phyloP scores from a whole-genome alignment of 1,284 basidiomycete genomes.

The Tilletia indica region DNA sequence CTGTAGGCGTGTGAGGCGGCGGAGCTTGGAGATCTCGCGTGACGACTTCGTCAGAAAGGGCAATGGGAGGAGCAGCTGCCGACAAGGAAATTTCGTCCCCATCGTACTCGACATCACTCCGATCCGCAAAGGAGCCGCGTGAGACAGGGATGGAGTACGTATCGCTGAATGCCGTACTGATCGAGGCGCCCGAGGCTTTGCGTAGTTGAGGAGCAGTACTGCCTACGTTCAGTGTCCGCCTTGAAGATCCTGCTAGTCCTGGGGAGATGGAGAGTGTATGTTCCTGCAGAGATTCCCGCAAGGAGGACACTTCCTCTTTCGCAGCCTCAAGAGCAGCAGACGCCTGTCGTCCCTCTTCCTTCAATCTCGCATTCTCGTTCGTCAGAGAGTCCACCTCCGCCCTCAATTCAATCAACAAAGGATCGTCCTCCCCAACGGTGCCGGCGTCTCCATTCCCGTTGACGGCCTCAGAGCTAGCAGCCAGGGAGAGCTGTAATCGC shows the following conservation, averaged over 20 bases:
- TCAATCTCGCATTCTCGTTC: conserved; percentile 38
- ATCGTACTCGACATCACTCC: not conserved
- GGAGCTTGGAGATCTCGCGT: not conserved
- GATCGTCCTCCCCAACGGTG: not conserved
- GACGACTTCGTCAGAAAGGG: conserved; percentile 4
- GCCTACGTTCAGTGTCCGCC: not conserved
- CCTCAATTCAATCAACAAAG: conserved; percentile 1
- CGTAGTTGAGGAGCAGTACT: not conserved
- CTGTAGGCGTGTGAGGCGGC: not conserved
- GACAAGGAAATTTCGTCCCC: not conserved
- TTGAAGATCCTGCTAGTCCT: not conserved
- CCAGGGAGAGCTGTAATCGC: conserved; percentile 24
- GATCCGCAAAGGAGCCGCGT: not conserved
- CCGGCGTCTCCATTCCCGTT: not conserved
- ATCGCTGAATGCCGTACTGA: conserved; percentile 14
- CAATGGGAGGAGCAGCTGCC: not conserved
- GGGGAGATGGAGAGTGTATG: conserved; percentile 3
- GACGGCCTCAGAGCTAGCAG: conserved; percentile 19
- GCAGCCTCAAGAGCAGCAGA: conserved; percentile 34
- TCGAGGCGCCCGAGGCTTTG: conserved; percentile 9
- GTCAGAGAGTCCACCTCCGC: conserved; percentile 26
- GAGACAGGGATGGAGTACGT: conserved; percentile 13
- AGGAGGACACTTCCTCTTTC: conserved; percentile 36
- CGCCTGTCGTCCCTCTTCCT: conserved; percentile 33
- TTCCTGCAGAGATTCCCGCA: conserved; percentile 27